These are phyloP conservation scores for Colletotrichum sp. DNA, from an alignment of 2,329 filamentous ascomycete species.

Conservation along the genomic window DNA sequence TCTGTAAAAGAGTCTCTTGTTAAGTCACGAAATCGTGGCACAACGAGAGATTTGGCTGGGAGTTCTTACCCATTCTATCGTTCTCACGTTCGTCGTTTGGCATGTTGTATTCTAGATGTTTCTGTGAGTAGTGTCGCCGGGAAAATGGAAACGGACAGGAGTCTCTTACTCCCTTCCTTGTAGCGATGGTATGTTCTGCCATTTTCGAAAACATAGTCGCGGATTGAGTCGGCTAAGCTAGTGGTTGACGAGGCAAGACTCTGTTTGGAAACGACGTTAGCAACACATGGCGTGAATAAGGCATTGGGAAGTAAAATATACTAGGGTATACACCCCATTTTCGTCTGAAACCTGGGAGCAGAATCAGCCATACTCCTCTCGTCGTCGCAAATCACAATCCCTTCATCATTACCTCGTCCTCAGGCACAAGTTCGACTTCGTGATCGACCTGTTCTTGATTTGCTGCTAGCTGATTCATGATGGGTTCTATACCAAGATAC, in stretches of 20 bases:
- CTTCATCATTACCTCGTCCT: background rate
- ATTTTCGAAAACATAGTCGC: background rate
- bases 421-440: background rate
- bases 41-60: rapidly evolving
- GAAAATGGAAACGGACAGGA: background rate
- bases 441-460: background rate
- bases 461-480: background rate
- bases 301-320: rapidly evolving
- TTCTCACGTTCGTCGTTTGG: background rate
- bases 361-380: background rate
- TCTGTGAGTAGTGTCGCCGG: background rate
- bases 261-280: background rate
- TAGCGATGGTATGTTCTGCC: background rate
- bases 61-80: background rate
- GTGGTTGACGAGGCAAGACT: background rate
- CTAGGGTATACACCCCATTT: background rate
- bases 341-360: background rate
- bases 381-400: background rate
- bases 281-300: background rate
- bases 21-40: background rate
- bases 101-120: background rate
- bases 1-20: rapidly evolving
- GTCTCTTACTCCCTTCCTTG: background rate
- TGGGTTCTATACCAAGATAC: rapidly evolving
- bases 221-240: background rate